A percentile compares a stretch with the other conserved stretches of the same genome.
These are phyloP conservation scores for Pseudocercospora macadamiae DNA, from an alignment of 2,329 filamentous ascomycete genomes.

Conservation along the genomic window DNA sequence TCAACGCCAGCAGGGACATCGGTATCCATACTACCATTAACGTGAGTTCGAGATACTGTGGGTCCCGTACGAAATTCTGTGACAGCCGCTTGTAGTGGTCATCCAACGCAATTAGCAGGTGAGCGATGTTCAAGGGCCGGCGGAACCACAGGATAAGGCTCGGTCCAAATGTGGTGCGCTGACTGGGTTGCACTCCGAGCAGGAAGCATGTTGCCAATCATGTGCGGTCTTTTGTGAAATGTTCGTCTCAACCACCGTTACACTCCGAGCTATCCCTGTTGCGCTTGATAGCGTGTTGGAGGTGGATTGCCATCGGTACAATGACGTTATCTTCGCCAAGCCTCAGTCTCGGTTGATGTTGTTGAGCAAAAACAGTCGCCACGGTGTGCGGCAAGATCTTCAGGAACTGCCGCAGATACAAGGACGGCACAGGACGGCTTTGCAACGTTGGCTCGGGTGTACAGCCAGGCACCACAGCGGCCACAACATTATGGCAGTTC, in stretches of 20 bases:
- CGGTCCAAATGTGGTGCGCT: conserved; percentile 15
- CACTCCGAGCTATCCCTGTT: conserved; percentile 11
- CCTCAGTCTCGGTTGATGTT: neutral
- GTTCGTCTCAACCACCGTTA: conserved; percentile 12
- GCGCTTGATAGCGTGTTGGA: neutral
- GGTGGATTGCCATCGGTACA: neutral
- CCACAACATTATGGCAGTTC: neutral
- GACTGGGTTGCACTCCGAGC: conserved; percentile 10
- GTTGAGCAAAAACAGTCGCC: neutral
- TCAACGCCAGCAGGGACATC: conserved; percentile 4
- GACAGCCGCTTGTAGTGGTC: conserved; percentile 14
- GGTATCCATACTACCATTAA: neutral
- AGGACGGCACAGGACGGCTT: neutral
- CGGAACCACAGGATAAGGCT: conserved; percentile 18
- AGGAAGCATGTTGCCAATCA: conserved; percentile 15
- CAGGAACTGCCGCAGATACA: conserved; percentile 4
- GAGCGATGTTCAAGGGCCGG: conserved; percentile 12
- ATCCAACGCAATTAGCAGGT: conserved; percentile 5
- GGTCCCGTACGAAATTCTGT: conserved; percentile 11
- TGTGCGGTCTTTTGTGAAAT: conserved; percentile 2
- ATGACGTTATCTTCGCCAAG: neutral
- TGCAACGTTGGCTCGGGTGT: neutral
- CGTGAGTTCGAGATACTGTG: conserved; percentile 8
- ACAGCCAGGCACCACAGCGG: neutral
- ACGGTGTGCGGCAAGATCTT: neutral